Percentiles rank a stretch among this genome's conserved stretches.
phyloP scores from a whole-genome alignment of 768 basidiomycete species.

The Suillus decipiens region DNA sequence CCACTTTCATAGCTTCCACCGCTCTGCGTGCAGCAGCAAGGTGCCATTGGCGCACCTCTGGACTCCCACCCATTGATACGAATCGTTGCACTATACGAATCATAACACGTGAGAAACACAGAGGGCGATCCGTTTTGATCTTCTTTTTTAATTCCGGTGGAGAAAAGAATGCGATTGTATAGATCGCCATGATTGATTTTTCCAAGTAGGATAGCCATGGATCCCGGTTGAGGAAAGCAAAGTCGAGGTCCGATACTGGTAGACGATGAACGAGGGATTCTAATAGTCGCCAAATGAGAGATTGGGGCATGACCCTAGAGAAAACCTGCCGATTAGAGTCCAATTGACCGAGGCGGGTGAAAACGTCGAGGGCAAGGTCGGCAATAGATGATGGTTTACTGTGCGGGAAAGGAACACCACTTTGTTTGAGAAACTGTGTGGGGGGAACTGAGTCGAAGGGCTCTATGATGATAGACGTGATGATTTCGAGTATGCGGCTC shows the following conservation, averaged over 20 bases:
- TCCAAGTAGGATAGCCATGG: slow-evolving; percentile 79
- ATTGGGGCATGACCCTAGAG: slow-evolving; percentile 56
- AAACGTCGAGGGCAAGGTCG: slow-evolving; percentile 82
- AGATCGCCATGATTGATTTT: slow-evolving; percentile 78
- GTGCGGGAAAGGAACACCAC: slow-evolving; percentile 43
- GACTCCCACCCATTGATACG: slow-evolving; percentile 44
- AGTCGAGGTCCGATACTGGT: slow-evolving; percentile 79
- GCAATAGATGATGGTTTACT: slow-evolving; percentile 59
- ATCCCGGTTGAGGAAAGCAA: slow-evolving; percentile 62
- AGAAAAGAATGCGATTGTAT: slow-evolving; percentile 83
- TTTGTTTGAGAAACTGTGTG: slow-evolving; percentile 54
- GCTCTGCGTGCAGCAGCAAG: slow-evolving; percentile 61
- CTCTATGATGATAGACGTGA: slow-evolving; percentile 78
- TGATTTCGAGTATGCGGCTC: slow-evolving; percentile 60
- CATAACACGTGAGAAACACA: slow-evolving; percentile 73
- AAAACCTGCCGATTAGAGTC: slow-evolving; percentile 82
- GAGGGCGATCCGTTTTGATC: slow-evolving; percentile 62
- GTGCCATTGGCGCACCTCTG: slow-evolving; percentile 56
- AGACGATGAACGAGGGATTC: slow-evolving; percentile 77
- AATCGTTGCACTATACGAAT: slow-evolving; percentile 71
- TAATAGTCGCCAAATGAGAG: slow-evolving; percentile 63
- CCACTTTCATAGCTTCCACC: slow-evolving; percentile 74
- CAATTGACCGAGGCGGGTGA: slow-evolving; percentile 72
- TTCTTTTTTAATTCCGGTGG: slow-evolving; percentile 71
- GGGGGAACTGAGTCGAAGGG: slow-evolving; percentile 67